Conservation (phyloP, 73 alveolate genomes). For the Symbiodinium pilosum region DNA sequence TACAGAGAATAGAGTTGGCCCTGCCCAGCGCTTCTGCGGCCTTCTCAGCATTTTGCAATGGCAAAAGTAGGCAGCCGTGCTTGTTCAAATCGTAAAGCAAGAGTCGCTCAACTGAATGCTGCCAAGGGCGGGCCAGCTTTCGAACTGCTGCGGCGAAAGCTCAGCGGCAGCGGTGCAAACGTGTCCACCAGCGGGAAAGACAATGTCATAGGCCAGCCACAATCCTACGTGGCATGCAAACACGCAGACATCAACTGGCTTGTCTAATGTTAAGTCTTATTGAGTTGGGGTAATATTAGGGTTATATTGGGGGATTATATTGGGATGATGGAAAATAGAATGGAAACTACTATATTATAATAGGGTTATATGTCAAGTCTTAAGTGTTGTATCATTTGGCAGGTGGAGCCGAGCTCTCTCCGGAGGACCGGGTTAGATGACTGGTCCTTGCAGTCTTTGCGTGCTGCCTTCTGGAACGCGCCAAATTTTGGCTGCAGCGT, state of each 20-base stretch:
- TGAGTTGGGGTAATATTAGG: too few species aligned
- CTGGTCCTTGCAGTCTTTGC: too few species aligned
- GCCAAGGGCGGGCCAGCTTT: constrained; percentile 2
- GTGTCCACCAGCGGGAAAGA: constrained; percentile 91
- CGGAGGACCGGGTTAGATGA: neutral
- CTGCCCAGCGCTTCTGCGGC: neutral
- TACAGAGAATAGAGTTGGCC: neutral
- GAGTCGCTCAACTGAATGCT: too few species aligned
- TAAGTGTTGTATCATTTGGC: neutral
- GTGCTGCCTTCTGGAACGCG: neutral
- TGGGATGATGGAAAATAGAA: too few species aligned
- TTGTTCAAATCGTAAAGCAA: too few species aligned
- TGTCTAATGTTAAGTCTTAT: too few species aligned
- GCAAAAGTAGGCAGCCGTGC: too few species aligned
- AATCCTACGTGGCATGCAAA: too few species aligned
- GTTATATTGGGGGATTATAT: too few species aligned
- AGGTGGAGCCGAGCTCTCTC: neutral
- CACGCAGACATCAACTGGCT: too few species aligned
- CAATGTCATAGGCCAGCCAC: constrained; percentile 62
- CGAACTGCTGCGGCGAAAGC: constrained; percentile 46
- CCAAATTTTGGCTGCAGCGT: neutral
- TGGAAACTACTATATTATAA: too few species aligned
- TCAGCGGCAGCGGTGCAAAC: constrained; percentile 31
- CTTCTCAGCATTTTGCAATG: neutral
- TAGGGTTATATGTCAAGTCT: too few species aligned